A percentile compares a stretch with the other conserved stretches of the same genome.
Conservation (phyloP, 176 grass and related monocot species). For the Themeda triandra region DNA sequence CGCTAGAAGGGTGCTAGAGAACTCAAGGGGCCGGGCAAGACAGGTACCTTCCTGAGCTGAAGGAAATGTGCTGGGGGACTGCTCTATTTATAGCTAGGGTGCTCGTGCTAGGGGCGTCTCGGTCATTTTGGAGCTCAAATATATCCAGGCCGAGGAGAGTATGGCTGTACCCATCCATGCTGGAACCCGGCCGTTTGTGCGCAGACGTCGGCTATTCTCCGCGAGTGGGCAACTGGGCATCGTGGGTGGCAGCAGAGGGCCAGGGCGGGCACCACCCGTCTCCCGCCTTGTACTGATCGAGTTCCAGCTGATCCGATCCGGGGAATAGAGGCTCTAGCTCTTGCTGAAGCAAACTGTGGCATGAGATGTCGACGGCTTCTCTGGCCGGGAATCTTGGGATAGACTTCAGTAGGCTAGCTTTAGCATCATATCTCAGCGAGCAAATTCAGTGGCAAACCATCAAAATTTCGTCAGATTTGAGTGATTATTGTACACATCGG, state of each 20-base stretch:
- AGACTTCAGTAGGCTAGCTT: background rate
- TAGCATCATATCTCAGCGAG: background rate
- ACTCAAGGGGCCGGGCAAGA: conserved; percentile 41
- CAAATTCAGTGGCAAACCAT: background rate
- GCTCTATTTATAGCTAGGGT: conserved; percentile 33
- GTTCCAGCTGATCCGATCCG: background rate
- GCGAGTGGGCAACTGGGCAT: conserved; percentile 23
- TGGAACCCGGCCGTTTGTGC: conserved; percentile 6
- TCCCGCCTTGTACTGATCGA: background rate
- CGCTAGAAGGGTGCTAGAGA: conserved; percentile 4
- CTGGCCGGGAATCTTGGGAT: background rate
- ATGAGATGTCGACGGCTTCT: conserved; percentile 1
- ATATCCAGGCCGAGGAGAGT: background rate
- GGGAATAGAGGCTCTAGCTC: too few relatives aligned
- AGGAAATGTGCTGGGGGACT: conserved; percentile 1
- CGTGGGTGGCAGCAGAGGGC: background rate
- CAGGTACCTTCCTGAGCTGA: conserved; percentile 53
- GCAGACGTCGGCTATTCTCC: conserved; percentile 24
- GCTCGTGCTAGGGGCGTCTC: background rate
- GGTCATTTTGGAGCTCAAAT: background rate
- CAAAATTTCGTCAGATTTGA: background rate
- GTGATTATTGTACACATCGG: background rate
- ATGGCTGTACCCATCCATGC: background rate
- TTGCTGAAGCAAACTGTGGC: background rate
- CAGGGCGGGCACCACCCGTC: too few relatives aligned